phyloP scores from a whole-genome alignment of 805 yeast genomes.

The Lipomyces oligophaga region DNA sequence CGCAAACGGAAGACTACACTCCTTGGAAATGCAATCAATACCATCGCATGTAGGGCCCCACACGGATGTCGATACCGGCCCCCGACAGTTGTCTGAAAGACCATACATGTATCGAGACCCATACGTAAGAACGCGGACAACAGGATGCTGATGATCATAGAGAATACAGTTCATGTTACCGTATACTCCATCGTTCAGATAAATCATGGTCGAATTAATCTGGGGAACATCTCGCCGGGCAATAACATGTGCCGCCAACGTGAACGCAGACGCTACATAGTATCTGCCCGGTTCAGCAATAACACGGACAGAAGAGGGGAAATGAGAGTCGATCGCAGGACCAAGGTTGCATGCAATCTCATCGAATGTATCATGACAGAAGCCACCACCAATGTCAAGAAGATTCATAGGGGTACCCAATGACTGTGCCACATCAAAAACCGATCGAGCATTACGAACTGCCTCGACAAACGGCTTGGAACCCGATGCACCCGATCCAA shows the following conservation, averaged over 20 bases:
- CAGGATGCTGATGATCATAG: conserved; percentile 84
- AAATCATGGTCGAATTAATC: conserved; percentile 58
- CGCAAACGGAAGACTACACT: conserved; percentile 51
- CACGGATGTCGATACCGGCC: conserved; percentile 47
- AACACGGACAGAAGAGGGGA: conserved; percentile 53
- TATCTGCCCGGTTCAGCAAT: conserved; percentile 96
- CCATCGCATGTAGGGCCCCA: conserved; percentile 99
- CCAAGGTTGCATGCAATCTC: conserved; percentile 57
- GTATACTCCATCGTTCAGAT: conserved; percentile 91
- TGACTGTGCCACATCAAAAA: conserved; percentile 58
- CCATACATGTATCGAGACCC: conserved; percentile 43
- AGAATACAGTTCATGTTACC: conserved; percentile 92
- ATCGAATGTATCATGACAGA: conserved; percentile 55
- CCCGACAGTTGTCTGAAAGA: conserved; percentile 22
- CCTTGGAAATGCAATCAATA: conserved; percentile 69
- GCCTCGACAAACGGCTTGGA: conserved; percentile 64
- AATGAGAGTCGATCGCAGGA: conserved; percentile 52
- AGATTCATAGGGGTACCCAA: conserved; percentile 50
- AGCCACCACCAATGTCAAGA: conserved; percentile 94
- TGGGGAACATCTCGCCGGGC: conserved; percentile 62
- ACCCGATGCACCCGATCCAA: conserved; percentile 90
- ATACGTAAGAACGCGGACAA: conserved; percentile 61
- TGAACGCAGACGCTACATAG: conserved; percentile 78
- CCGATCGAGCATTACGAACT: conserved; percentile 59
- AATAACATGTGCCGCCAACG: conserved; percentile 76